phyloP scores from a whole-genome alignment of 495 filamentous ascomycete species.

The Penicillium taxi region DNA sequence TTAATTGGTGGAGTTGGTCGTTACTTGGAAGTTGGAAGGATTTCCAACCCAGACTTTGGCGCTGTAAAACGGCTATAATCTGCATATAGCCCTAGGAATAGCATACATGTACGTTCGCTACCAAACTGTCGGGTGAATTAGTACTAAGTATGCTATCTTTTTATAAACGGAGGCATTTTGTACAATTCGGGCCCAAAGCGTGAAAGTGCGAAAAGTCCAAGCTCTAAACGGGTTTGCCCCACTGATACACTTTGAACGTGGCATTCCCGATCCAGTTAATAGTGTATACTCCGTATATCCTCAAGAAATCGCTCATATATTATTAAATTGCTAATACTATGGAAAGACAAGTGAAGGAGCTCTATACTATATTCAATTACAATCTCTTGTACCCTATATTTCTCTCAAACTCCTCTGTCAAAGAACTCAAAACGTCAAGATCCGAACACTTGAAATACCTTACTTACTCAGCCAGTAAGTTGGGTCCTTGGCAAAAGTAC shows the following conservation, averaged over 20 bases:
- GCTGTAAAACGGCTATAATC: slow-evolving; percentile 1
- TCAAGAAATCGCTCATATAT: neutral
- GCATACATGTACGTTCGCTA: slow-evolving; percentile 6
- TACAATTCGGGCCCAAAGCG: neutral
- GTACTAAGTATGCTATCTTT: neutral
- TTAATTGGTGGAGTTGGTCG: neutral
- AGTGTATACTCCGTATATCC: neutral
- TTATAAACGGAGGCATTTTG: neutral
- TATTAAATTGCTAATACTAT: no score
- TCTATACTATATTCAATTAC: no score
- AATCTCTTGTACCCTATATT: neutral
- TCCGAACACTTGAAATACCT: no score
- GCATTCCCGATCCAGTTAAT: no score
- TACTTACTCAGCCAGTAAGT: no score
- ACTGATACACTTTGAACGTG: slow-evolving; percentile 1
- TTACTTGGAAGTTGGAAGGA: neutral
- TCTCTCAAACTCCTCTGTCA: neutral
- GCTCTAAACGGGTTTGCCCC: slow-evolving; percentile 22
- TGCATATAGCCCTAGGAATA: slow-evolving; percentile 3
- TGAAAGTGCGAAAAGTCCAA: slow-evolving; percentile 7
- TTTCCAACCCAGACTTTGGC: neutral
- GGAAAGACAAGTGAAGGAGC: no score
- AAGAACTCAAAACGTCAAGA: no score
- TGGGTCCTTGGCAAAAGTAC: no score
- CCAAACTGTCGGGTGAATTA: slow-evolving; percentile 5